Conservation (phyloP, 345 rosid genomes). For the Lepidium didymum region DNA sequence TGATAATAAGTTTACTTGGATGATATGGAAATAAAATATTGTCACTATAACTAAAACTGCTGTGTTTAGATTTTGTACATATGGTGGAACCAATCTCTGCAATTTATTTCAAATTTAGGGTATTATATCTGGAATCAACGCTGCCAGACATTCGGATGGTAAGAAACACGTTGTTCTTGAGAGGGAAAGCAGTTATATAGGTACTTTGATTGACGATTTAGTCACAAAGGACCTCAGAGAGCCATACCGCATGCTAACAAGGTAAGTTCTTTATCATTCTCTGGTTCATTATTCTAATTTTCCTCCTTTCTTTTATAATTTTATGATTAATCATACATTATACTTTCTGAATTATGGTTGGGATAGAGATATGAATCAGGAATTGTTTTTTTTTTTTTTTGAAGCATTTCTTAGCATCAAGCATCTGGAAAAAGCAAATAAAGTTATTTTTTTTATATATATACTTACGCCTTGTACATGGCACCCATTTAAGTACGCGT, state of each 20-base stretch:
- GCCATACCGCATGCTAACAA: constrained; percentile 95
- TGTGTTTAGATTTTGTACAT: background rate
- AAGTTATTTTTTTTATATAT: background rate
- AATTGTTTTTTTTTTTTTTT: background rate
- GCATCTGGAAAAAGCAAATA: background rate
- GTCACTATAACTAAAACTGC: background rate
- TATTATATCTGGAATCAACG: constrained; percentile 88
- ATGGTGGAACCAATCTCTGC: background rate
- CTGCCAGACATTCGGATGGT: constrained; percentile 81
- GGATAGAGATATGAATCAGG: background rate
- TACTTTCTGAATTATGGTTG: background rate
- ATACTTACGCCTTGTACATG: background rate
- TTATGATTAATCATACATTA: background rate
- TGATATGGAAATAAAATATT: constrained; percentile 3
- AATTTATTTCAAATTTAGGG: constrained; percentile 43
- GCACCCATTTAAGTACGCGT: background rate
- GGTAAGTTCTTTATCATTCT: constrained; percentile 37
- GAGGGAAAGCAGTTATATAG: constrained; percentile 93
- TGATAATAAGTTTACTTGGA: background rate
- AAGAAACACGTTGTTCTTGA: constrained; percentile 83
- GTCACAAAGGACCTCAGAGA: constrained; percentile 95
- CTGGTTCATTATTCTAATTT: background rate
- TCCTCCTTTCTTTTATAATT: background rate
- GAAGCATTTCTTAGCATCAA: background rate
- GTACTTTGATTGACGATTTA: constrained; percentile 90